Base-by-base conservation (phyloP, 2,329 filamentous ascomycete species). In the Fusarium sp. region DNA sequence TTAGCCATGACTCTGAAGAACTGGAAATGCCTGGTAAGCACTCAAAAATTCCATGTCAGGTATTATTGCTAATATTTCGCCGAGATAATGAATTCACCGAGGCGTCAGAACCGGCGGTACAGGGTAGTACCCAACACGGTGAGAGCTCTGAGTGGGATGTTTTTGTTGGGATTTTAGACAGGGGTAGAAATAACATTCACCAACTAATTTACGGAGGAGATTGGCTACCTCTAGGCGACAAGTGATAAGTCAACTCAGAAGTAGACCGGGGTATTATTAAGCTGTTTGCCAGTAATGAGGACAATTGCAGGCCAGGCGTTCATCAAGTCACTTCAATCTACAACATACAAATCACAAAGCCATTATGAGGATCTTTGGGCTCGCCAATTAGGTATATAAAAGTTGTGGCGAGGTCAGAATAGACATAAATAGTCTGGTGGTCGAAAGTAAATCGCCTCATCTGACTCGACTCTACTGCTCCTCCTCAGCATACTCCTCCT, bases 321-420 rank as follows among this genome's bases (percentile, higher is more conserved):
- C n/a, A 11, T 42, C 40, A 13, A 20, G 38, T 40, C n/a, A 22
- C 11, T 13, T 42, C n/a, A 20, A 6, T 42, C 5, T 22, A 13
- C 6, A 45, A 6, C 24, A 29, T 29, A 18, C 16, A 31, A 11
- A 54, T 54, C 50, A 54, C 50, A 22, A 14, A 31, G 18, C 11
- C 7, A 20, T 2, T 7, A 54, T 20, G 2, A 5, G 27, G 1
- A n/a, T 14, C 18, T 34, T 20, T 52, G 9, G 14, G n/a, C 27
- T 54, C 50, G 50, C 50, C 27, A 54, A 54, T 54, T 54, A 54
- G 50, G 50, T 54, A 54, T 54, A 20, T 54, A 54, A 31, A 54
- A 54, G 31, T 20, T 20, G 50, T 54, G 50, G 50, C 50, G 27
- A 54, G 11, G 27, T 54, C 50, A 54, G 20, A n/a, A 14, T 31